Conservation (phyloP, 208 protist genomes). For the Leishmania martiniquensis region DNA sequence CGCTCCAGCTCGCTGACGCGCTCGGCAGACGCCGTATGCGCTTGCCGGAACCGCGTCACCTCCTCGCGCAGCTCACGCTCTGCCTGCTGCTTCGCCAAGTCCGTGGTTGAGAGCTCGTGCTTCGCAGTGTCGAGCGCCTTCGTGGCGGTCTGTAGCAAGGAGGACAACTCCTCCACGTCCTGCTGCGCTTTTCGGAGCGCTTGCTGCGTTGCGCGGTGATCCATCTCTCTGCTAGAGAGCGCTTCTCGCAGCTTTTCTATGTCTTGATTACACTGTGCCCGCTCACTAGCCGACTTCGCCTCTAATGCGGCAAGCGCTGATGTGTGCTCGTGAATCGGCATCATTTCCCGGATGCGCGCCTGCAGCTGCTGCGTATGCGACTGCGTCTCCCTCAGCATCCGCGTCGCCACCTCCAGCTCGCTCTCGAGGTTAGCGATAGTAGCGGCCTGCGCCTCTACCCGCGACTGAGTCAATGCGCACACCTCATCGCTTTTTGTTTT, state of each 20-base stretch:
- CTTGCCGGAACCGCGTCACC: conserved; percentile 13
- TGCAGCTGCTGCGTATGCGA: conserved; percentile 22
- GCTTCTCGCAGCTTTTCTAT: conserved; percentile 11
- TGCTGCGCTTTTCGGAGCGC: conserved; percentile 17
- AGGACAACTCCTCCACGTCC: conserved; percentile 20
- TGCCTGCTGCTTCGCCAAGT: conserved; percentile 13
- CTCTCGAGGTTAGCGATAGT: not conserved
- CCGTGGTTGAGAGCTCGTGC: conserved; percentile 13
- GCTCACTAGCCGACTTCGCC: conserved; percentile 4
- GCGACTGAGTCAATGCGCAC: not conserved
- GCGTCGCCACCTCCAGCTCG: conserved; percentile 7
- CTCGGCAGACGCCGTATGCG: conserved; percentile 14
- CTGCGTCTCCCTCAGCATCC: conserved; percentile 8
- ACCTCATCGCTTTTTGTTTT: conserved; percentile 3
- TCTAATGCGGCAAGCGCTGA: conserved; percentile 26
- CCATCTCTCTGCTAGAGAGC: conserved; percentile 26
- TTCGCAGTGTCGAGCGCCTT: conserved; percentile 23
- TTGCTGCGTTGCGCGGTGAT: conserved; percentile 13
- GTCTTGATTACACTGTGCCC: conserved; percentile 16
- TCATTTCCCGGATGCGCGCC: conserved; percentile 22
- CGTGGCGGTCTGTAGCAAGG: conserved; percentile 24
- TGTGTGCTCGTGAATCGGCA: conserved; percentile 21
- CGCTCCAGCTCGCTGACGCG: conserved; percentile 34
- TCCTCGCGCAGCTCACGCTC: conserved; percentile 33
- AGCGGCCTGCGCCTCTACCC: not conserved